A percentile compares a stretch with the other conserved stretches of the same genome.
phyloP scores from a whole-genome alignment of 2,329 filamentous ascomycete species.

The Colletotrichum chlorophyti region DNA sequence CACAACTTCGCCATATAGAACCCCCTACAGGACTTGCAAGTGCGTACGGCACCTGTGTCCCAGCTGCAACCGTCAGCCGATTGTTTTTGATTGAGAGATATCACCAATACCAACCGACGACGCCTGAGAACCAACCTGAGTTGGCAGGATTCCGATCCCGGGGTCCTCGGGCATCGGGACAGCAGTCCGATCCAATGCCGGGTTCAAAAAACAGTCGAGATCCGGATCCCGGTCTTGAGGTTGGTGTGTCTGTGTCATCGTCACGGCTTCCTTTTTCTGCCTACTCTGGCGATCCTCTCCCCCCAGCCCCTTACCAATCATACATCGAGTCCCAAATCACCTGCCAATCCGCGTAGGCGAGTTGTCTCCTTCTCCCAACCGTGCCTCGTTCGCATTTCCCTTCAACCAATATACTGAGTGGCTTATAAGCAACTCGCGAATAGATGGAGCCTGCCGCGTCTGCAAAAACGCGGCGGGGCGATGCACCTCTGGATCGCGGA shows the following conservation, averaged over 20 bases:
- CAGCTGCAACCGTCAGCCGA: too few relatives aligned
- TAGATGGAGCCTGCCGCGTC: conserved; percentile 8
- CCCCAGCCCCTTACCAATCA: background rate
- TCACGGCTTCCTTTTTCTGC: background rate
- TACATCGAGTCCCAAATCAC: background rate
- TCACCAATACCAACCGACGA: too few relatives aligned
- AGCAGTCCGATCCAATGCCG: background rate
- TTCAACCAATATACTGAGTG: background rate
- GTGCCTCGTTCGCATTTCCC: background rate
- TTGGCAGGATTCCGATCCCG: too few relatives aligned
- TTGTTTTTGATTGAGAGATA: too few relatives aligned
- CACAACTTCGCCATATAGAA: too few relatives aligned
- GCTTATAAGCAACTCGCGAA: background rate
- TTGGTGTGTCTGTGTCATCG: background rate
- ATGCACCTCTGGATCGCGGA: conserved; percentile 19
- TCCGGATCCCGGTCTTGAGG: background rate
- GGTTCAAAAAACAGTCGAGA: background rate
- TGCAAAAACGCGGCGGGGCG: conserved; percentile 4
- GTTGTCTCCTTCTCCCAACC: background rate
- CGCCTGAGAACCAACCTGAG: too few relatives aligned
- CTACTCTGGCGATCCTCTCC: too few relatives aligned
- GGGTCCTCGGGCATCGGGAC: conserved; percentile 1
- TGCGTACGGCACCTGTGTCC: too few relatives aligned
- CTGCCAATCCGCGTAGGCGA: background rate
- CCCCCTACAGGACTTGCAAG: too few relatives aligned